A percentile compares a stretch with the other conserved stretches of the same genome.
Evolutionary conservation across 2,329 filamentous ascomycete species (phyloP).

Genomic region (Ceratocystis albifundus): DNA sequence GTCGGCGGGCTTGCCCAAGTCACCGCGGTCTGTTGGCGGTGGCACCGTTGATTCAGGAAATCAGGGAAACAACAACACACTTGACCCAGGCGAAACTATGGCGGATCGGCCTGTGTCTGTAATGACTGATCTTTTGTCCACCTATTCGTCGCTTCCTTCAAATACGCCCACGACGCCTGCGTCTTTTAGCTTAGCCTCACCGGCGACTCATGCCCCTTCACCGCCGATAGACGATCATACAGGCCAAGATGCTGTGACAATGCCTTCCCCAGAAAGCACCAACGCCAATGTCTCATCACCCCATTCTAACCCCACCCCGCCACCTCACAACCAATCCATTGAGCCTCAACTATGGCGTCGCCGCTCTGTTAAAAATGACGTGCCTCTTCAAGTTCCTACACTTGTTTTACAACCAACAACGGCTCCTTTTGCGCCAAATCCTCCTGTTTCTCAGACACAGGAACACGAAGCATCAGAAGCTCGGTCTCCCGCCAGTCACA

Average conservation of each 20-base stretch:
- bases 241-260: not conserved
- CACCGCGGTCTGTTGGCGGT: not conserved
- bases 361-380: conserved; percentile 40
- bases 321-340: conserved; percentile 7
- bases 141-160: conserved; percentile 26
- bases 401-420: conserved; percentile 27
- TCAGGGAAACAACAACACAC: conserved; percentile 24
- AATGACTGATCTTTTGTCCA: conserved; percentile 24
- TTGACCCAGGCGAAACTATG: conserved; percentile 25
- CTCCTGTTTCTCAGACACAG: not conserved
- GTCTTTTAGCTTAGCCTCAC: conserved; percentile 10
- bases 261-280: not conserved
- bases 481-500: not conserved
- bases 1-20: not conserved
- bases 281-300: not conserved
- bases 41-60: not conserved
- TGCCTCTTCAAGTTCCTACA: conserved; percentile 37
- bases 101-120: conserved; percentile 20
- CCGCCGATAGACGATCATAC: not conserved
- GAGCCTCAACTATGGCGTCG: conserved; percentile 37
- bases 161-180: conserved; percentile 24
- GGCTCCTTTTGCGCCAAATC: not conserved
- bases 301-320: not conserved
- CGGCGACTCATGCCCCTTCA: conserved; percentile 7
- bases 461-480: not conserved